phyloP scores from a whole-genome alignment of 192 early-diverging fungal species.

The Funneliformis geosporum region DNA sequence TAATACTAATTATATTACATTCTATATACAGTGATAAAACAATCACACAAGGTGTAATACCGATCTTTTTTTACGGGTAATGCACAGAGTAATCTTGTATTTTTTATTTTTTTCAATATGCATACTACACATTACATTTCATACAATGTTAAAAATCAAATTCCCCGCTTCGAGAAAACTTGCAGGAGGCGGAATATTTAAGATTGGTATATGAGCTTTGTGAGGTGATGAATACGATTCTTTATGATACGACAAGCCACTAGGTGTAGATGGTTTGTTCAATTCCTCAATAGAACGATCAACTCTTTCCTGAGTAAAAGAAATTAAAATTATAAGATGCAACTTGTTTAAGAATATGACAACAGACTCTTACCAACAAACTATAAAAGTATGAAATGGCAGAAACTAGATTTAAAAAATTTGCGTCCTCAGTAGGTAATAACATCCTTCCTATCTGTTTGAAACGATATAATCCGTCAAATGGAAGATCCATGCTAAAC shows the following conservation, averaged over 20 bases:
- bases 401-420: conserved; percentile 8
- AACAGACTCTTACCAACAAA: conserved; percentile 22
- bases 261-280: conserved; percentile 9
- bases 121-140: too few relatives aligned
- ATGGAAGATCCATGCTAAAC: conserved; percentile 7
- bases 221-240: background rate
- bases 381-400: background rate
- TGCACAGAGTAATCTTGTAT: too few relatives aligned
- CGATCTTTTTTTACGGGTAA: too few relatives aligned
- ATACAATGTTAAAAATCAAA: too few relatives aligned
- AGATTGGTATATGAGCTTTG: background rate
- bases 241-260: background rate
- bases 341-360: background rate
- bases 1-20: too few relatives aligned
- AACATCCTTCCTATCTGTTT: conserved; percentile 5
- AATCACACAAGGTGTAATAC: too few relatives aligned
- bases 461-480: conserved; percentile 12
- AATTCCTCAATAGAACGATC: conserved; percentile 17
- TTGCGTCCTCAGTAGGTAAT: background rate
- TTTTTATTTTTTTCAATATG: too few relatives aligned
- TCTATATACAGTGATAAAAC: too few relatives aligned
- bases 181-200: background rate
- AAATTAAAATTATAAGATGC: conserved; percentile 1
- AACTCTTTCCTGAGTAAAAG: background rate
- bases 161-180: too few relatives aligned